phyloP scores from a whole-genome alignment of 1,284 basidiomycete genomes.

The Coriolopsis trogii region DNA sequence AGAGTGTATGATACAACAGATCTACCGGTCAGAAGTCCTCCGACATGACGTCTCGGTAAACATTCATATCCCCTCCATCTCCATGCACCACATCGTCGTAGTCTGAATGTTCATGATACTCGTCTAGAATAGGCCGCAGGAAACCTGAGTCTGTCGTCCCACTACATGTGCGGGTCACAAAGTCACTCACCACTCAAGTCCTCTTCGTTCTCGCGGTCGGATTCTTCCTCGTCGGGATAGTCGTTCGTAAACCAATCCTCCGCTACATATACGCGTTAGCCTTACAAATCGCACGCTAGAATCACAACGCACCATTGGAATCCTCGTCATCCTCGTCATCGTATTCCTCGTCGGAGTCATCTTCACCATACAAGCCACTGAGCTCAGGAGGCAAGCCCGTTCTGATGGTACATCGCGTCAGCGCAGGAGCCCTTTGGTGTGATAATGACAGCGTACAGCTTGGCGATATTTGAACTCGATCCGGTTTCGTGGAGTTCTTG shows the following conservation, averaged over 20 bases:
- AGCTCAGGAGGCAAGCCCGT: conserved; percentile 61
- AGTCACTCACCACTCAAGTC: conserved; percentile 43
- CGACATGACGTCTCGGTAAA: conserved; percentile 16
- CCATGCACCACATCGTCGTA: conserved; percentile 15
- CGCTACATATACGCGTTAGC: conserved; percentile 42
- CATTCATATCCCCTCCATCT: conserved; percentile 3
- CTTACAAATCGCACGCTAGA: neutral
- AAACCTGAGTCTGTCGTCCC: too few species aligned
- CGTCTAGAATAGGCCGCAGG: conserved; percentile 22
- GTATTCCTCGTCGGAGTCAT: conserved; percentile 70
- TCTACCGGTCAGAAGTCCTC: conserved; percentile 3
- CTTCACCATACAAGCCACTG: conserved; percentile 52
- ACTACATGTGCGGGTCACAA: too few species aligned
- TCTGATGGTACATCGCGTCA: conserved; percentile 36
- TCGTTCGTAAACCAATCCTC: conserved; percentile 84
- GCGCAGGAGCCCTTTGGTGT: too few species aligned
- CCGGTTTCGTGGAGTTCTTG: conserved; percentile 56
- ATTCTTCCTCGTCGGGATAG: conserved; percentile 74
- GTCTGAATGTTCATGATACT: conserved; percentile 25
- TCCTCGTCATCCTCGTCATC: conserved; percentile 83
- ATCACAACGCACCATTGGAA: conserved; percentile 62
- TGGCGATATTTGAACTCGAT: conserved; percentile 57
- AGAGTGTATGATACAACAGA: too few species aligned
- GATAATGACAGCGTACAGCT: too few species aligned
- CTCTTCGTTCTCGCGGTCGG: conserved; percentile 37